Evolutionary conservation across 1,284 basidiomycete genomes (phyloP).

Genomic region (Cystobasidium slooffiae): DNA sequence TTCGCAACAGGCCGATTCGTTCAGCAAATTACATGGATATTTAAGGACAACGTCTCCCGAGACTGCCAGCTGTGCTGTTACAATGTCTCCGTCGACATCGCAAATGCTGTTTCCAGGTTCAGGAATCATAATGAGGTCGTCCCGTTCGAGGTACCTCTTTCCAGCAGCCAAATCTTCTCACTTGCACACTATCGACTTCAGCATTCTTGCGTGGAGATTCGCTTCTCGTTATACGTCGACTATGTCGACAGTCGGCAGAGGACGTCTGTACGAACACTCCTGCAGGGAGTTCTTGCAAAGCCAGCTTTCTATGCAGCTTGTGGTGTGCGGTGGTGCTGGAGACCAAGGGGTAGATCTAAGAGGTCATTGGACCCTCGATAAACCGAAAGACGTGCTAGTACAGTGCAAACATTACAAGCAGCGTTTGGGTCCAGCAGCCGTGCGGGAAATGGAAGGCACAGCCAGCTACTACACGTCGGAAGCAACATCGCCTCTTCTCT

Average conservation of each 20-base stretch:
- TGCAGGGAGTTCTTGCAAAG: slow-evolving; percentile 5
- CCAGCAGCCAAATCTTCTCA: too few species aligned
- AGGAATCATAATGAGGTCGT: too few species aligned
- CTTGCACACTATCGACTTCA: too few species aligned
- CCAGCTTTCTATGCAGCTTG: slow-evolving; percentile 16
- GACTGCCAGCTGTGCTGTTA: too few species aligned
- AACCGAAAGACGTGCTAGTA: slow-evolving; percentile 19
- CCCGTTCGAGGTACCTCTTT: too few species aligned
- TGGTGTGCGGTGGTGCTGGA: slow-evolving; percentile 43
- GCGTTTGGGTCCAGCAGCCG: slow-evolving; percentile 32
- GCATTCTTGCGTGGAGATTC: too few species aligned
- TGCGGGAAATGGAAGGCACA: slow-evolving; percentile 48
- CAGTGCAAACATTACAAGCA: slow-evolving; percentile 47
- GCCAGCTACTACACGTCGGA: slow-evolving; percentile 1
- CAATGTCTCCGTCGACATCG: too few species aligned
- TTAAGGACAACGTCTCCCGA: too few species aligned
- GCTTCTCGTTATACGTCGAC: too few species aligned
- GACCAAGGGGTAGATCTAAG: slow-evolving; percentile 48
- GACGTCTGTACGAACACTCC: neutral
- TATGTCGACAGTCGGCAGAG: neutral
- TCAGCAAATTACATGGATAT: too few species aligned
- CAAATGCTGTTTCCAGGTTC: too few species aligned
- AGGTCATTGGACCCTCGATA: slow-evolving; percentile 22
- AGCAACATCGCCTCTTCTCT: neutral
- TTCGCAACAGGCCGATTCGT: too few species aligned